Base-by-base conservation (phyloP, 1,284 basidiomycete genomes). In the Schizophyllum amplum region DNA sequence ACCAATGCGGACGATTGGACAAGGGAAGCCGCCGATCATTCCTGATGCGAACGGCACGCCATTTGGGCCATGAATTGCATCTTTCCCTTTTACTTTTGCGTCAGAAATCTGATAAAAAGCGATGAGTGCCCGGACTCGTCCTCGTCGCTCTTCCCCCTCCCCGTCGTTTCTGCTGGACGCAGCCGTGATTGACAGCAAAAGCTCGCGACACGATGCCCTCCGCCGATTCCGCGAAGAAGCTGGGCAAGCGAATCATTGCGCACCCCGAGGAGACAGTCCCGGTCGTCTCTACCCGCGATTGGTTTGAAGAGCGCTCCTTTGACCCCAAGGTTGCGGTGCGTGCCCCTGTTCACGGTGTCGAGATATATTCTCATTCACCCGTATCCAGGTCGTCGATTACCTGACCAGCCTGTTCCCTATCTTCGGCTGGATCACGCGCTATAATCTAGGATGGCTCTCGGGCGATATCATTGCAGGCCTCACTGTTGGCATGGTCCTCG, bases 401-500 rank as follows among this genome's bases (percentile, higher is more conserved):
- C 42, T 92, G 25, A 65, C 69, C 55, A 80, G 82, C 60, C 74
- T 95, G 13, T 95, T 96, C 71, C 93, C 93, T 1, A 90, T 95
- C 67, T 33, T 90, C 1, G 73, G 80, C 52, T 96, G 93, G 93
- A 84, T 90, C 47, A 79, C 83, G 7, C 79, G 91, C 64, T 96
- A 96, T 74, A 95, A 87, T 69, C 58, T 82, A 47, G 83, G 81
- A 26, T 91, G 88, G 89, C 67, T 86, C 4, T 78, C 78, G 20
- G 87, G 93, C 52, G 94, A 97, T 72, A 66, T 95, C 25, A 84
- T 97, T 63, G 93, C 94, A 56, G 89, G 93, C 56, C 72, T 96
- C 52, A 97, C 94, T 0, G 92, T 96, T 60, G 94, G 94, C 46
- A 86, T 94, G 64, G 94, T 97, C 5, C 76, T 94, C 24, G 92